Evolutionary conservation across 1,139 yeast genomes (phyloP), one percentile per base, ranked within the genome.

Genomic region (Pichia sp.): DNA sequence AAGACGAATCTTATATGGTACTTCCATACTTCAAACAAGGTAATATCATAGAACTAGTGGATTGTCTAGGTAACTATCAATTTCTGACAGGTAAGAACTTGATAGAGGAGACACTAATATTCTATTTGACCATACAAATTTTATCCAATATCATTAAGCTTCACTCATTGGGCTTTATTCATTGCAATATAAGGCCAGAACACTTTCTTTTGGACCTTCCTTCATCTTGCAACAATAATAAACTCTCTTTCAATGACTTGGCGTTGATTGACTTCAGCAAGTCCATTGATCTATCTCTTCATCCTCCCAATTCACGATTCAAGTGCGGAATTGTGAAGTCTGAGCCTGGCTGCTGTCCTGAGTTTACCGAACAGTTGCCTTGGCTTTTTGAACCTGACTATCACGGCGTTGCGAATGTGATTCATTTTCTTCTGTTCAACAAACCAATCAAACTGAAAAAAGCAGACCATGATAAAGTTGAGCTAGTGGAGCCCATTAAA

Each of bases 341-440:
- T 2, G 86, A 79, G 50, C 67, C 68, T 37, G 91, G 80, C 49
- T 94, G 85, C 50, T 85, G 94, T 53, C 74, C 76, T 4, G 85
- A 81, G 50, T 77, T 84, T 80, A 65, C 76, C 39, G 61, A 69
- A 3, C 66, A 72, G 3, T 52, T 65, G 33, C 69, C 82, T 0
- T 88, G 95, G 95, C 71, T 75, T 3, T 85, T 70, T 52, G 88
- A 87, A 51, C 79, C 83, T 4, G 97, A 88, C 58, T 86, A 86
- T 55, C 83, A 72, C 53, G 96, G 96, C 0, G 47, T 85, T 20
- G 96, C 96, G 0, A 72, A 80, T 23, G 72, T 83, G 0, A 62
- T 85, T 2, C 93, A 87, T 51, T 69, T 80, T 0, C 58, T 88
- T 63, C 63, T 88, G 28, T 83, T 76, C 60, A 88, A 91, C 0